Base-by-base conservation (phyloP, 805 yeast genomes). In the Blastobotrys attinorum region DNA sequence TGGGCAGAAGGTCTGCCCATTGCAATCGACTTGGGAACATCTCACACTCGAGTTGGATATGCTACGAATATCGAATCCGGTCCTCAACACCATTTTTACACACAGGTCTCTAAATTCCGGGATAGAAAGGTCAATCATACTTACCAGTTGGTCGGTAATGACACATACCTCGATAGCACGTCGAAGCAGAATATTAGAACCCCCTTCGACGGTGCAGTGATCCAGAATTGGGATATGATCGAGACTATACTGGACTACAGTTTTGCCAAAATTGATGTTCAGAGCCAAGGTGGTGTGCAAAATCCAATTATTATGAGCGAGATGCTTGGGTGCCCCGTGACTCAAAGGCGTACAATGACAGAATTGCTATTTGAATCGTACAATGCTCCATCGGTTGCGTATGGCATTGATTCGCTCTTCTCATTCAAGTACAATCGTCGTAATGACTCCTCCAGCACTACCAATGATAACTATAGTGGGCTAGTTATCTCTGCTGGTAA, bases 191-290 rank as follows among this genome's bases (percentile, higher is more conserved):
- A 81, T 43, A 74, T 85, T 27, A 79, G 76, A 54, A 69, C 85
- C 3, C 96, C 97, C 0, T 90, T 75, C 58, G 98, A 92, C 61
- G 96, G 95, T 0, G 75, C 85, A 3, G 66, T 87, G 52, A 69
- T 92, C 29, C 81, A 94, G 21, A 94, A 89, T 60, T 94, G 97
- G 97, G 97, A 92, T 45, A 75, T 81, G 46, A 73, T 82, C 2
- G 98, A 92, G 59, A 75, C 72, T 46, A 75, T 90, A 42, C 59
- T 92, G 40, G 97, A 90, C 62, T 92, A 88, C 58, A 70, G 88
- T 0, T 82, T 92, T 58, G 74, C 77, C 47, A 94, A 86, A 60
- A 57, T 90, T 39, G 83, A 90, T 3, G 92, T 87, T 2, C 56
- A 55, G 5, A 65, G 77, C 0, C 51, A 63, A 2, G 75, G 76